Base-by-base conservation (phyloP, 1,284 basidiomycete species). In the Austroboletus niveus region DNA sequence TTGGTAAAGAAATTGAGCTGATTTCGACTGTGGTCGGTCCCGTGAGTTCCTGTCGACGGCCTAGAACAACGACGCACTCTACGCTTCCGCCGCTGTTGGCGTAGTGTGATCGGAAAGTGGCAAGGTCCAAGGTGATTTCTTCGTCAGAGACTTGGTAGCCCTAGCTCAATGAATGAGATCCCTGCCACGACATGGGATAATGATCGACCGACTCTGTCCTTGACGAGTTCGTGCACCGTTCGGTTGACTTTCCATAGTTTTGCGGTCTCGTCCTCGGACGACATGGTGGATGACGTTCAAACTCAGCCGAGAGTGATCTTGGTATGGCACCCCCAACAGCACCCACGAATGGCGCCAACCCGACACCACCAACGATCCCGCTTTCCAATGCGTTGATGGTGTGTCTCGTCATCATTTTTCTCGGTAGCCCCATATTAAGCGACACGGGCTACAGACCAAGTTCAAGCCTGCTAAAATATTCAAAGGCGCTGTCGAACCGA, bases 161-260 rank as follows among this genome's bases (percentile, higher is more conserved):
- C 90, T 92, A 61, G 55, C 51, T 44, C 54, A 57, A 53, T 29
- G 60, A 52, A 57, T 17, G 47, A 59, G 60, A 63, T 45, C 45
- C 45, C 32, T 41, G 45, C 27, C 22, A 49, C 29, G 42, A 53
- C 17, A 52, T 12, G 42, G 36, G 27, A 53, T 48, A 17, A 55
- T 11, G 49, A 40, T 51, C 60, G 42, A 70, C 81, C 72, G 59
- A 89, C 87, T 75, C 95, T 83, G 71, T 99, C 97, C 66, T 88
- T 85, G 54, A 96, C 92, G 52, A 99, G 85, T 74, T 99, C 97
- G 71, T 98, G 94, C 48, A 98, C 91, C 40, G 97, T 99, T 64
- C 92, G 78, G 73, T 95, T 95, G 57, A 99, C 94, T 66, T 95
- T 89, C 93, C 94, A 98, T 63, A 99, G 79, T 65, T 88, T 85